Evolutionary conservation across 257 asterid genomes (phyloP), one percentile per base, ranked within the genome.

Genomic region (Pogostemon cablin): DNA sequence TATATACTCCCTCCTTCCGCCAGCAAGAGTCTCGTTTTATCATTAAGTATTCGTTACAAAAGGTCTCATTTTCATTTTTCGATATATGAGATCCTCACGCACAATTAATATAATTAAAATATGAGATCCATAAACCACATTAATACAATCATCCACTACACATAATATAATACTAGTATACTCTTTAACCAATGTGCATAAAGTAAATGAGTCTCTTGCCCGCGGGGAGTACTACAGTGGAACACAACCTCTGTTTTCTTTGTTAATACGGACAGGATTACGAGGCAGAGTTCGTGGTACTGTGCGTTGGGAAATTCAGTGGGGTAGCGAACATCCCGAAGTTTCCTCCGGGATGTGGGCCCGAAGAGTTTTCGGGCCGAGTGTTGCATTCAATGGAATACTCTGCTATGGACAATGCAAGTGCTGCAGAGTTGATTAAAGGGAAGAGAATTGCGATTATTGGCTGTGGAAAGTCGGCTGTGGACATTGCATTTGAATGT

Each of bases 221-320:
- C 32, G 2, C 32, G 1, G 32, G 32, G 32, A 25, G 32, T 25
- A 25, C 32, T 25, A 1, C 32, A 25, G 32, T 9, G 48, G 40
- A 32, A 8, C 32, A 3, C 25, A 38, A 71, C 12, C 5, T 17
- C 1, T 9, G 20, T 53, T 6, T 69, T 73, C 32, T 25, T 25
- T 25, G 32, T 25, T 25, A 25, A 25, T 25, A 25, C 32, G 32
- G 41, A 15, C 52, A 87, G 95, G 92, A 83, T 8, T 80, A 84
- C 50, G 86, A 15, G 59, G 80, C 80, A 0, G 92, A 85, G 35
- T 89, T 89, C 76, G 81, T 89, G 60, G 62, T 87, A 20, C 43
- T 89, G 0, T 89, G 96, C 69, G 74, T 63, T 4, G 96, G 96
- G 69, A 85, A 88, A 69, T 89, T 85, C 66, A 85, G 95, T 35